Evolutionary conservation across 2,329 filamentous ascomycete genomes (phyloP), one percentile per base, ranked within the genome.

Genomic region (Pseudogymnoascus sp.): DNA sequence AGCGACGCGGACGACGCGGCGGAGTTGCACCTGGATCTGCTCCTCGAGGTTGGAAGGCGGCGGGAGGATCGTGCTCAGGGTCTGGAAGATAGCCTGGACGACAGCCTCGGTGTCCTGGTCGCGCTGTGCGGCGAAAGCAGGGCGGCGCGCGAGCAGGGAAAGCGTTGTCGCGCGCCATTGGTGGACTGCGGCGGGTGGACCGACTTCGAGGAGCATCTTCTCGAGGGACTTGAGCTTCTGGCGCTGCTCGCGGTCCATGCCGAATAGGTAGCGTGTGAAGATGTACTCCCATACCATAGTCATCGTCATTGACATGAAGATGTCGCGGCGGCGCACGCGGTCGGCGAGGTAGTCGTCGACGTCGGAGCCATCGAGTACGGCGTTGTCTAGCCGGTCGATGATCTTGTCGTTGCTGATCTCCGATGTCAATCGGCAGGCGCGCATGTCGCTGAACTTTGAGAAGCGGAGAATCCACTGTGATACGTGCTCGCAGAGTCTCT

Each of bases 251-350:
- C 93, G 86, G 74, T 99, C 95, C 91, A 99, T 96, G 71, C 95
- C 95, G 74, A 99, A 99, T 26, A 99, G 86, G 75, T 99, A 99
- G 67, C 95, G 87, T 7, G 93, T 97, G 74, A 99, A 99, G 73
- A 99, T 88, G 73, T 96, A 97, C 76, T 99, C 95, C 93, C 93
- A 99, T 61, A 99, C 87, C 92, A 99, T 97, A 66, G 90, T 95
- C 93, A 97, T 97, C 63, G 93, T 91, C 75, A 99, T 92, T 39
- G 92, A 95, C 91, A 97, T 97, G 81, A 99, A 97, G 64, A 97
- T 87, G 74, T 97, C 93, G 65, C 93, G 87, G 66, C 95, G 88
- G 71, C 85, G 87, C 63, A 97, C 89, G 40, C 96, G 90, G 74
- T 99, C 93, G 68, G 84, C 84, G 60, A 99, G 86, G 72, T 96